Percentiles rank a stretch among this genome's conserved stretches.
Conservation (phyloP, 2,329 filamentous ascomycete genomes). For the Diplodia mutila region DNA sequence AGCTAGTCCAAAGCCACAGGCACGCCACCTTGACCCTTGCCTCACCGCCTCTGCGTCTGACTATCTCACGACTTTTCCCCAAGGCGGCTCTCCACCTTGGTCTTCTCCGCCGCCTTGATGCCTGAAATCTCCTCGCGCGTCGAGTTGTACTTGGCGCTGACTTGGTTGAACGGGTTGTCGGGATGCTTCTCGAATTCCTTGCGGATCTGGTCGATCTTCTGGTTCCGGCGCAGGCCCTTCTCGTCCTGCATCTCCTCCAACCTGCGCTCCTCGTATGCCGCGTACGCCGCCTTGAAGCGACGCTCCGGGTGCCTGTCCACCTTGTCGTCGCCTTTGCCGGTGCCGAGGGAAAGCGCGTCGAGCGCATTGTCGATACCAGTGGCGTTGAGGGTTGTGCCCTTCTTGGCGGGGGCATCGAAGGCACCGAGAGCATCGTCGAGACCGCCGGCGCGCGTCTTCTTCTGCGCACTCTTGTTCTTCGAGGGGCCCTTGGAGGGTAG, state of each 20-base stretch:
- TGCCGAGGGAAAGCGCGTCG: conserved; percentile 76
- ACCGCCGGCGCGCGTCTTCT: conserved; percentile 60
- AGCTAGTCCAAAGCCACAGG: conserved; percentile 6
- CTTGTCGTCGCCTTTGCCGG: conserved; percentile 64
- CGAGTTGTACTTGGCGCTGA: conserved; percentile 74
- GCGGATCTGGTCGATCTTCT: conserved; percentile 79
- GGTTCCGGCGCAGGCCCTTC: conserved; percentile 77
- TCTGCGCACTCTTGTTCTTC: conserved; percentile 64
- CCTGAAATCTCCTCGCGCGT: conserved; percentile 74
- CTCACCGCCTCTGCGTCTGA: conserved; percentile 12
- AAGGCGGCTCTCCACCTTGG: conserved; percentile 75
- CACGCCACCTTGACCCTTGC: background rate
- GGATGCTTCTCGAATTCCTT: conserved; percentile 96
- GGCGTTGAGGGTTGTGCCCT: conserved; percentile 70
- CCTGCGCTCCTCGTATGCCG: conserved; percentile 78
- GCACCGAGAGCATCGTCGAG: conserved; percentile 65
- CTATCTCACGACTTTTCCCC: conserved; percentile 33
- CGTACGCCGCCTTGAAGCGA: conserved; percentile 82
- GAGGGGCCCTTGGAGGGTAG: conserved; percentile 64
- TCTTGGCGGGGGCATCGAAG: conserved; percentile 45
- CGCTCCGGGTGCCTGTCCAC: conserved; percentile 88
- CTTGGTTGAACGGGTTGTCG: conserved; percentile 95
- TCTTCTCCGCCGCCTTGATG: conserved; percentile 67
- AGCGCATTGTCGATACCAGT: conserved; percentile 92
- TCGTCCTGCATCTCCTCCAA: conserved; percentile 85